A percentile compares a stretch with the other conserved stretches of the same genome.
phyloP scores from a whole-genome alignment of 2,329 filamentous ascomycete genomes.

The Colletotrichum tanaceti region DNA sequence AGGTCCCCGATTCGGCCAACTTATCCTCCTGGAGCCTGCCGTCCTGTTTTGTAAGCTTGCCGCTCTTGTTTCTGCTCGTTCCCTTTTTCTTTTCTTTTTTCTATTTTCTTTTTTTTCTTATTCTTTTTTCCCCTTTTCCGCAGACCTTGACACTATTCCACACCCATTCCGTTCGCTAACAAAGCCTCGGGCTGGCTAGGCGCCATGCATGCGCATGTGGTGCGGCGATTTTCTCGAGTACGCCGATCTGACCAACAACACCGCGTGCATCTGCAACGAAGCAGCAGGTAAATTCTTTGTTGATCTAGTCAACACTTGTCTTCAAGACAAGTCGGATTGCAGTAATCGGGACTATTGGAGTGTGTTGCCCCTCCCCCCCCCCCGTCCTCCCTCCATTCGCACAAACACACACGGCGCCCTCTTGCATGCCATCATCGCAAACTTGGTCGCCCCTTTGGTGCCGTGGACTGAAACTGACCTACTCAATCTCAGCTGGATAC shows the following conservation, averaged over 20 bases:
- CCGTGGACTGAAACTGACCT: not conserved
- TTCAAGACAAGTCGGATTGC: not conserved
- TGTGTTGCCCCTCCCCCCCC: not conserved
- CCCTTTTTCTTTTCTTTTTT: too few species aligned
- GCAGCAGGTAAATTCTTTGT: not conserved
- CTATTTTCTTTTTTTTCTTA: too few species aligned
- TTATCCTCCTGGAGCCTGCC: not conserved
- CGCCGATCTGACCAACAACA: not conserved
- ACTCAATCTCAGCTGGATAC: not conserved
- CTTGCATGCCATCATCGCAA: not conserved
- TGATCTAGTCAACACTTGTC: not conserved
- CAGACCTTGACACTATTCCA: not conserved
- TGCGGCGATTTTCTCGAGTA: not conserved
- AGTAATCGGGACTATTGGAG: not conserved
- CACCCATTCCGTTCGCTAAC: not conserved
- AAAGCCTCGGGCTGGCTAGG: not conserved
- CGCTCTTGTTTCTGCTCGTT: not conserved
- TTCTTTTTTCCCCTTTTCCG: too few species aligned
- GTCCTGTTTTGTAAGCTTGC: not conserved
- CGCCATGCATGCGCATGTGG: not conserved
- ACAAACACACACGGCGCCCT: not conserved
- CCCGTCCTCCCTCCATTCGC: too few species aligned
- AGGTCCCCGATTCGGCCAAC: slow-evolving; percentile 1
- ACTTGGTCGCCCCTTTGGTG: not conserved
- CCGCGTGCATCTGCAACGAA: not conserved